These are phyloP conservation scores for Pyropia yezoensis DNA, from an alignment of 23 red algal genomes.

Conservation along the genomic window DNA sequence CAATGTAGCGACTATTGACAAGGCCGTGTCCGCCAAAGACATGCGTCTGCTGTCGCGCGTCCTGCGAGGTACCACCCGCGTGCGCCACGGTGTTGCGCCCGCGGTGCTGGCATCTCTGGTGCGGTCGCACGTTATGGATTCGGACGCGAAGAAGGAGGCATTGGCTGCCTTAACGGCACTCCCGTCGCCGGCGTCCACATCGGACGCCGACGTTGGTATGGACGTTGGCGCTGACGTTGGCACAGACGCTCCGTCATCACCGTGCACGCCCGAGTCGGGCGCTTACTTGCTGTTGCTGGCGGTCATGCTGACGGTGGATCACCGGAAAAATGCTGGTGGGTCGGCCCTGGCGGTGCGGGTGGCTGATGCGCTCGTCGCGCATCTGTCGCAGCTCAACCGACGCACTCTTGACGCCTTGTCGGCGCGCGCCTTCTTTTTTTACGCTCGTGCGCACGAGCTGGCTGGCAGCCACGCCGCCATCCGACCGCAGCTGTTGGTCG, in stretches of 20 bases:
- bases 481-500: constrained; percentile 50
- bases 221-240: background rate
- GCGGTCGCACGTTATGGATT: constrained; percentile 29
- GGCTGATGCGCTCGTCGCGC: constrained; percentile 39
- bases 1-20: constrained; percentile 48
- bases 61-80: constrained; percentile 37
- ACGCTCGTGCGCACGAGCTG: constrained; percentile 63
- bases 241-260: constrained; percentile 3
- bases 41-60: constrained; percentile 48
- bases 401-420: constrained; percentile 90
- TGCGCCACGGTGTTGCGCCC: constrained; percentile 23
- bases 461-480: constrained; percentile 33
- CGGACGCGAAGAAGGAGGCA: constrained; percentile 13
- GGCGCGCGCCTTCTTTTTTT: constrained; percentile 79
- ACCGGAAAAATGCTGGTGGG: constrained; percentile 33
- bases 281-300: constrained; percentile 80
- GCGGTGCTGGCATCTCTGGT: constrained; percentile 21
- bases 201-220: constrained; percentile 24
- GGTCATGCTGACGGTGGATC: constrained; percentile 45
- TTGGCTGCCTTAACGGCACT: constrained; percentile 4
- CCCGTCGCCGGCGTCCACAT: background rate
- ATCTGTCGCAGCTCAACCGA: constrained; percentile 40
- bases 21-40: constrained; percentile 51
- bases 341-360: constrained; percentile 14
- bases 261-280: constrained; percentile 49